phyloP scores from a whole-genome alignment of 2,329 filamentous ascomycete species.

The Ramularia endophylla region DNA sequence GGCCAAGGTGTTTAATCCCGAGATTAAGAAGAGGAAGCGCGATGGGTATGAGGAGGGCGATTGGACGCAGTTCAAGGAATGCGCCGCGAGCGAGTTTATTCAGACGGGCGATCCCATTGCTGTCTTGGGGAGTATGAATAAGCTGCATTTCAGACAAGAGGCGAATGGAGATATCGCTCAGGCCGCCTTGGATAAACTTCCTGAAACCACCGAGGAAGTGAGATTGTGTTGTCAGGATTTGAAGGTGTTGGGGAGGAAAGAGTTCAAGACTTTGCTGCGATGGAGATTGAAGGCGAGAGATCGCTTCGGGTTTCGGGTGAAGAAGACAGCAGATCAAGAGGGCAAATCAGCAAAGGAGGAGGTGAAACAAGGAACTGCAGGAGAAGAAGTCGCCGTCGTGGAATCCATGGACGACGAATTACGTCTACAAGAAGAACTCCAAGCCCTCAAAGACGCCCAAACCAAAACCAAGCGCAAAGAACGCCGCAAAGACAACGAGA shows the following conservation, averaged over 20 bases:
- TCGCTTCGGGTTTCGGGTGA: slow-evolving; percentile 78
- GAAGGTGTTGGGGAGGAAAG: slow-evolving; percentile 85
- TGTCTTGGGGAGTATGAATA: slow-evolving; percentile 81
- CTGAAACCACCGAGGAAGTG: slow-evolving; percentile 81
- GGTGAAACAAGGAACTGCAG: slow-evolving; percentile 34
- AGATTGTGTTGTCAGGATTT: slow-evolving; percentile 72
- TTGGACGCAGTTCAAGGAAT: slow-evolving; percentile 85
- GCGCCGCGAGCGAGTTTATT: slow-evolving; percentile 85
- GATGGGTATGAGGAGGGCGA: slow-evolving; percentile 98
- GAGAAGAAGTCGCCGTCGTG: slow-evolving; percentile 67
- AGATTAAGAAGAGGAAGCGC: slow-evolving; percentile 94
- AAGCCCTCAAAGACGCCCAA: slow-evolving; percentile 74
- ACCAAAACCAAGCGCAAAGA: slow-evolving; percentile 73
- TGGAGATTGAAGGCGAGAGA: slow-evolving; percentile 89
- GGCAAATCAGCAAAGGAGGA: slow-evolving; percentile 18
- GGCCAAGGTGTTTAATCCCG: slow-evolving; percentile 96
- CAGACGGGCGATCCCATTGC: slow-evolving; percentile 89
- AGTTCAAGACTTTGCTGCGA: slow-evolving; percentile 82
- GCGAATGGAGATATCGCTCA: slow-evolving; percentile 70
- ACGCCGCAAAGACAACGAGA: slow-evolving; percentile 81
- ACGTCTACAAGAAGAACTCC: slow-evolving; percentile 79
- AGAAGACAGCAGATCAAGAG: slow-evolving; percentile 49
- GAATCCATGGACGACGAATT: slow-evolving; percentile 94
- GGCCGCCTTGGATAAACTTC: slow-evolving; percentile 75
- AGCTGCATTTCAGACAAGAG: slow-evolving; percentile 76